A percentile compares a stretch with the other conserved stretches of the same genome.
These are phyloP conservation scores for Lachnellula cervina DNA, from an alignment of 2,329 filamentous ascomycete species.

Conservation along the genomic window DNA sequence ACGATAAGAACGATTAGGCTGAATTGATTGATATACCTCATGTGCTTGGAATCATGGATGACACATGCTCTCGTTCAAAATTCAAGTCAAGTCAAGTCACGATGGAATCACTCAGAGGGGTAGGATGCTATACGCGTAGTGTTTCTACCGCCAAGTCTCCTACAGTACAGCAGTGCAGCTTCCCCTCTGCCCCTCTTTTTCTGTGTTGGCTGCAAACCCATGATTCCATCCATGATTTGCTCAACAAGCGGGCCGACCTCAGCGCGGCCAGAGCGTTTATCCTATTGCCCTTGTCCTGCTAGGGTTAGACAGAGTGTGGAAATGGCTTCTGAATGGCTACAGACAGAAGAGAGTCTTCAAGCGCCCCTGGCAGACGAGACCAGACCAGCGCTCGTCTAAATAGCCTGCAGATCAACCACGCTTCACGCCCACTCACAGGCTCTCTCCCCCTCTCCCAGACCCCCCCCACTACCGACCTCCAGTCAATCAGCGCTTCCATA, in stretches of 20 bases:
- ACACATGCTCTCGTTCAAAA: neutral
- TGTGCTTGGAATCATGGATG: neutral
- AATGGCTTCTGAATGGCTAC: neutral
- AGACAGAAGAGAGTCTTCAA: neutral
- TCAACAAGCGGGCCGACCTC: constrained; percentile 6
- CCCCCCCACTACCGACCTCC: neutral
- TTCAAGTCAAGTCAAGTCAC: neutral
- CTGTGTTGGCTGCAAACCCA: too few relatives aligned
- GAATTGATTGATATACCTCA: constrained; percentile 3
- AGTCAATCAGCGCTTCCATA: constrained; percentile 1
- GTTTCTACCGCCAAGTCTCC: constrained; percentile 2
- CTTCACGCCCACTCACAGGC: neutral
- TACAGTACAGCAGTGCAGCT: neutral
- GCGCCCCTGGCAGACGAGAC: neutral
- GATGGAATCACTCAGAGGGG: neutral
- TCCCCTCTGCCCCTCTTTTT: neutral
- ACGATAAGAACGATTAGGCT: neutral
- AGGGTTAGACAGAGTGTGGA: neutral
- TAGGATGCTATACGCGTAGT: neutral
- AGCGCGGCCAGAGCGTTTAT: constrained; percentile 11
- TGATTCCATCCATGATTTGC: constrained; percentile 2
- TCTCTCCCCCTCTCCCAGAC: neutral
- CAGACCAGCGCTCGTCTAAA: neutral
- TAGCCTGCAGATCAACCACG: neutral
- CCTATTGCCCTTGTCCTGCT: neutral